Percentiles rank a stretch among this genome's conserved stretches.
Evolutionary conservation across 2,329 filamentous ascomycete species (phyloP).

Genomic region (Ascosphaera apis): DNA sequence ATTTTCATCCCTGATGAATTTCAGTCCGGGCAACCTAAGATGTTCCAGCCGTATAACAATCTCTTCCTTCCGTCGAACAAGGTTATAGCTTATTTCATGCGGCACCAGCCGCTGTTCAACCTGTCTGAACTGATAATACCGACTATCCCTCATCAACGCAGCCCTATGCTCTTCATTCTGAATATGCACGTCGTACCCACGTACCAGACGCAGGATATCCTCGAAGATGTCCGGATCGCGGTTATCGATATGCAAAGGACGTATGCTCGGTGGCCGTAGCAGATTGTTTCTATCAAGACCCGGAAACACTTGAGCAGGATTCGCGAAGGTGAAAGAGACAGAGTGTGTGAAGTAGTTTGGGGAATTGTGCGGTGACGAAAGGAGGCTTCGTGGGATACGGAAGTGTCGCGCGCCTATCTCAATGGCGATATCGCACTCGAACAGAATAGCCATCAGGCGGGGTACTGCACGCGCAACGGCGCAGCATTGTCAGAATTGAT

Average conservation of each 20-base stretch:
- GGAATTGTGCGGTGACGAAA: conserved; percentile 65
- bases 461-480: conserved; percentile 35
- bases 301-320: conserved; percentile 59
- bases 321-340: conserved; percentile 69
- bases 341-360: conserved; percentile 91
- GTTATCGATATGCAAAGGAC: conserved; percentile 58
- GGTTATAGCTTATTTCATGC: conserved; percentile 53
- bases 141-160: conserved; percentile 59
- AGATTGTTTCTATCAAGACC: conserved; percentile 58
- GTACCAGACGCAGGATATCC: conserved; percentile 58
- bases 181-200: conserved; percentile 64
- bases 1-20: conserved; percentile 31
- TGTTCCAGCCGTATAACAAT: conserved; percentile 65
- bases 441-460: conserved; percentile 70
- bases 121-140: conserved; percentile 82
- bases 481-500: too few species aligned
- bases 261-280: conserved; percentile 65
- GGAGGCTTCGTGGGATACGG: conserved; percentile 71
- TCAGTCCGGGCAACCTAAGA: conserved; percentile 67
- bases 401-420: conserved; percentile 73
- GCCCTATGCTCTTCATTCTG: conserved; percentile 52
- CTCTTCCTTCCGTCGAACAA: conserved; percentile 42
- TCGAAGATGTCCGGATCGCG: conserved; percentile 65
- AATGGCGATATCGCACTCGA: conserved; percentile 79
- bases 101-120: conserved; percentile 71